phyloP scores from a whole-genome alignment of 441 rosid genomes.

The Raphanus hybrid region DNA sequence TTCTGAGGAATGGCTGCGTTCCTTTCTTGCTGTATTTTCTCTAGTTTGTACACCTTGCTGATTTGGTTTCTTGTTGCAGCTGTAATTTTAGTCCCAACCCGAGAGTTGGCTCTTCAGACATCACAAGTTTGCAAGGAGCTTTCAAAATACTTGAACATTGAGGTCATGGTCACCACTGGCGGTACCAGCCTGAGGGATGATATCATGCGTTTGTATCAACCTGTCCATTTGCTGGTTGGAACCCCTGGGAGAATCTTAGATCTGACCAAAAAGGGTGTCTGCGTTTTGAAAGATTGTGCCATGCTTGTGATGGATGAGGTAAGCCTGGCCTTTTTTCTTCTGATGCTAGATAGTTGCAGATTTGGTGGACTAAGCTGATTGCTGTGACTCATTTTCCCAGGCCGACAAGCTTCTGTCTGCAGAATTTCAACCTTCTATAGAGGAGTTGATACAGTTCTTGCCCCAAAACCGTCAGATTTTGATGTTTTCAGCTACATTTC shows the following conservation, averaged over 20 bases:
- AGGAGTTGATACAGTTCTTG: conserved; percentile 83
- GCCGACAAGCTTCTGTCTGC: conserved; percentile 79
- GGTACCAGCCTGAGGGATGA: conserved; percentile 91
- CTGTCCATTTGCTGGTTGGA: conserved; percentile 82
- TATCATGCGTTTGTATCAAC: conserved; percentile 86
- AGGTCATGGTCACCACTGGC: conserved; percentile 89
- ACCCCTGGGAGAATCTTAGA: conserved; percentile 87
- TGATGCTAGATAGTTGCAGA: conserved; percentile 30
- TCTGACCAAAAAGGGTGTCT: conserved; percentile 78
- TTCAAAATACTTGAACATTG: conserved; percentile 76
- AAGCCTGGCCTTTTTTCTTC: not conserved
- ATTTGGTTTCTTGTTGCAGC: conserved; percentile 50
- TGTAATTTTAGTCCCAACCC: conserved; percentile 81
- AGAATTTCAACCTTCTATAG: conserved; percentile 89
- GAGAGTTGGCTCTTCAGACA: conserved; percentile 86
- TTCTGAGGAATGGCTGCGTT: too few relatives aligned
- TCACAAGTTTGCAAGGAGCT: conserved; percentile 92
- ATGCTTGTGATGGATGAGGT: conserved; percentile 94
- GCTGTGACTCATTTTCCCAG: conserved; percentile 69
- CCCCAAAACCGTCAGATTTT: conserved; percentile 77
- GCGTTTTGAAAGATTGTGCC: conserved; percentile 76
- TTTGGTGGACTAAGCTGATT: conserved; percentile 2
- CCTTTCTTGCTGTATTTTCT: not conserved
- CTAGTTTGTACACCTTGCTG: not conserved
- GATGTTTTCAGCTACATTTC: conserved; percentile 95